Evolutionary conservation across 768 basidiomycete genomes (phyloP), one percentile per base, ranked within the genome.

Genomic region (Hortiboletus flavorubellus): DNA sequence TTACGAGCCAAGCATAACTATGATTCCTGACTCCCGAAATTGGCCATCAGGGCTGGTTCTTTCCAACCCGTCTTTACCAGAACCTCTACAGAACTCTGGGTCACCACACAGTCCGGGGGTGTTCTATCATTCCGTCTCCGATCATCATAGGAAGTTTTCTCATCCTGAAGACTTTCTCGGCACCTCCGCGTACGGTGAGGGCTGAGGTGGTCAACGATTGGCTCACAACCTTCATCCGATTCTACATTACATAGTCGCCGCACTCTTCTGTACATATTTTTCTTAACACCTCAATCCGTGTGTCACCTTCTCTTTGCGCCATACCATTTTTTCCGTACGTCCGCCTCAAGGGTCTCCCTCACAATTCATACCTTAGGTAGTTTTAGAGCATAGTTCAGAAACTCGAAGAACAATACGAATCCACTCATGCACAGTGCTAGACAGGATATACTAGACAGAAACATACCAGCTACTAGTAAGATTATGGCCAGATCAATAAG

Each of bases 51-150:
- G 23, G 21, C 29, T n/a, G 21, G 31, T 38, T 47, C 42, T 46
- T 39, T 23, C 29, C 40, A 12, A 54, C 16, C 38, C 33, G 26
- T 15, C 54, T 33, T 45, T 47, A 38, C 26, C 35, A 10, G 38
- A 10, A 2, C 38, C 53, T 14, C 30, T 37, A 4, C 47, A 51
- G 38, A 29, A 29, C 35, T 31, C 54, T 29, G 53, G 3, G 5
- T 43, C 54, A 23, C n/a, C 44, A 8, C 53, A 31, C 23, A 14
- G 4, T 14, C 37, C 12, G 2, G 47, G 21, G 37, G 23, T 45
- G 5, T 48, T 42, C 42, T 44, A 21, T 46, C 51, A 43, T 37
- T n/a, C 37, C 6, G 37, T 42, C 46, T 49, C 64, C 33, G 56
- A 54, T 9, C 41, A 31, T 48, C 35, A 34, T 26, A 23, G 44